Evolutionary conservation across 2,329 filamentous ascomycete genomes (phyloP), one percentile per base, ranked within the genome.

Genomic region (Aspergillus texensis): DNA sequence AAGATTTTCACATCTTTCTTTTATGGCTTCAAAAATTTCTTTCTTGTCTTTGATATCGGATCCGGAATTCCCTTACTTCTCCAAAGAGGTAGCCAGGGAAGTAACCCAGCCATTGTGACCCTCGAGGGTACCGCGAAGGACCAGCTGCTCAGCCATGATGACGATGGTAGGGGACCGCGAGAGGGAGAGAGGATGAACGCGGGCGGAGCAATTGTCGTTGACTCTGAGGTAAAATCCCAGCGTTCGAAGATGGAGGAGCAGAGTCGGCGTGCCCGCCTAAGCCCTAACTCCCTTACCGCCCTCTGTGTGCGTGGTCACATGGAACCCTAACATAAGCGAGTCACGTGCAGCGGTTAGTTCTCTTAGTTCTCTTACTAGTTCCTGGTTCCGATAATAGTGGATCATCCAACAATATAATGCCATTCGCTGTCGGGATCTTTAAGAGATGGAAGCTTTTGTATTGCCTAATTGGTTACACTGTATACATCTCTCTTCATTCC

Each of bases 81-180:
- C 94, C 86, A 97, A 91, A 78, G 94, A 97, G 83, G 94, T 98
- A 78, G 94, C 94, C 85, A 98, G 88, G 86, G 89, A 93, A 85
- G 94, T 98, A 86, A 98, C 94, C 94, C 94, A 98, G 89, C 94
- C 94, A 88, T 91, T 95, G 90, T 98, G 94, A 90, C 94, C 94
- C 91, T 95, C 92, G 83, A 96, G 92, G 88, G 92, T 95, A 83
- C 93, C 93, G 88, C 94, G 94, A 85, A 95, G 91, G 86, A 96
- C 93, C 83, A 95, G 87, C 88, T 94, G 91, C 88, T 95, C 92
- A 87, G 91, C 90, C 92, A 95, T 95, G 80, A 79, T 80, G 74
- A 74, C 72, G 75, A 76, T 76, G 72, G 64, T 73, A 74, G 70
- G 73, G 73, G 72, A 73, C 72, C 74, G 74, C 71, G 76, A 75